Conservation (phyloP, 768 basidiomycete species). For the Candolleomyces efflorescens region DNA sequence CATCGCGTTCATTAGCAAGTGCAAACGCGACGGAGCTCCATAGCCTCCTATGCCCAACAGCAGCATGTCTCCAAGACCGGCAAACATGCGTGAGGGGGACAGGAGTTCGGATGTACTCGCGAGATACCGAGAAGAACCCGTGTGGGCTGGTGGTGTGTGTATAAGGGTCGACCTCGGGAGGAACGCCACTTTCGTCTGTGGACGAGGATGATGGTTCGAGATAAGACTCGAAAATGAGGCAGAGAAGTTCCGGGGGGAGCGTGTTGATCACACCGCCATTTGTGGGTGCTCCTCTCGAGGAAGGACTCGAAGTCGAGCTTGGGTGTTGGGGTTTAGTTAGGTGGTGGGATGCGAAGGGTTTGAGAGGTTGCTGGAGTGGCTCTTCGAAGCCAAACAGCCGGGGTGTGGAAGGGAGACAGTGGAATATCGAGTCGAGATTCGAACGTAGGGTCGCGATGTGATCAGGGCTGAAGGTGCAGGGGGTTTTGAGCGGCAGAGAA, state of each 20-base stretch:
- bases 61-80: neutral
- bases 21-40: constrained; percentile 4
- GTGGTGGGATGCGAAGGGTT: no score
- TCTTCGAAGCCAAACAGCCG: no score
- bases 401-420: neutral
- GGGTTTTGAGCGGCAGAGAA: neutral
- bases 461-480: neutral
- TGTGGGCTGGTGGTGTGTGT: neutral
- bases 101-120: neutral
- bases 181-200: neutral
- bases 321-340: no score
- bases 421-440: neutral
- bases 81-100: constrained; percentile 8
- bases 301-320: no score
- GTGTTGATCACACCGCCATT: no score
- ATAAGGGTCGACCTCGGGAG: neutral
- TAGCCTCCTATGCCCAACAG: constrained; percentile 4
- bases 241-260: neutral
- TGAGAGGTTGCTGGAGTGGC: no score
- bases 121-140: constrained; percentile 1
- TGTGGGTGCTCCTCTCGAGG: no score
- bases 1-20: neutral
- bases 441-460: neutral
- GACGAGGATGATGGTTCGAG: neutral
- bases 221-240: constrained; percentile 5